A percentile compares a stretch with the other conserved stretches of the same genome.
These are phyloP conservation scores for Rhizopus stolonifer DNA, from an alignment of 371 early-diverging fungal genomes.

Conservation along the genomic window DNA sequence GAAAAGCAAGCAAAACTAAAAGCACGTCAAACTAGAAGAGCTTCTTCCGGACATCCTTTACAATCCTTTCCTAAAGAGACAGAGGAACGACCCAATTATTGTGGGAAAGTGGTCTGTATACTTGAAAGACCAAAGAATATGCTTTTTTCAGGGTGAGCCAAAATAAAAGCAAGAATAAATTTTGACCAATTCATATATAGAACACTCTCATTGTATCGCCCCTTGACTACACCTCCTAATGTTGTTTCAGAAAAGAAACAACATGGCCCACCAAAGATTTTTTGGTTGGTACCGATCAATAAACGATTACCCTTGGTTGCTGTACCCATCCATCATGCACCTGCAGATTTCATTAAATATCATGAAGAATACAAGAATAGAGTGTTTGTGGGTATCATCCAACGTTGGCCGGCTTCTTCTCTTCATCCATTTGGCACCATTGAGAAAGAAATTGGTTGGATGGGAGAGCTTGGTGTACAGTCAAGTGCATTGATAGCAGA, in stretches of 20 bases:
- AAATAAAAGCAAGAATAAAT: background rate
- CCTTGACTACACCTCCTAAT: conserved; percentile 18
- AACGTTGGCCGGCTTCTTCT: conserved; percentile 42
- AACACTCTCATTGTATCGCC: conserved; percentile 32
- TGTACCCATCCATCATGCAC: conserved; percentile 46
- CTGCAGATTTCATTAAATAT: conserved; percentile 30
- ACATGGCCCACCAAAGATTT: conserved; percentile 26
- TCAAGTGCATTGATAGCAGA: conserved; percentile 36
- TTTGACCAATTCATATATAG: conserved; percentile 8
- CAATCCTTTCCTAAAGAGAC: conserved; percentile 24
- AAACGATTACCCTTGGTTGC: conserved; percentile 62
- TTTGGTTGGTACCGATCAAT: conserved; percentile 71
- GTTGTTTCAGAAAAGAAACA: conserved; percentile 22
- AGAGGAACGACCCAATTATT: conserved; percentile 23
- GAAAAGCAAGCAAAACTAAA: conserved; percentile 32
- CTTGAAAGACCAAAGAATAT: conserved; percentile 32
- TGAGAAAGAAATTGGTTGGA: conserved; percentile 41
- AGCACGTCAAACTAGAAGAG: conserved; percentile 23
- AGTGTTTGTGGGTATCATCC: conserved; percentile 36
- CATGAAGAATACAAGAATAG: conserved; percentile 40
- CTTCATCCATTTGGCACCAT: conserved; percentile 45
- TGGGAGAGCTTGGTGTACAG: conserved; percentile 39
- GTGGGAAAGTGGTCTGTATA: conserved; percentile 37
- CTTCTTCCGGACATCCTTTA: conserved; percentile 17
- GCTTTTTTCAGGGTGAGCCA: conserved; percentile 36